phyloP scores from a whole-genome alignment of 2,329 filamentous ascomycete species.

The Ceratocystis destructans region DNA sequence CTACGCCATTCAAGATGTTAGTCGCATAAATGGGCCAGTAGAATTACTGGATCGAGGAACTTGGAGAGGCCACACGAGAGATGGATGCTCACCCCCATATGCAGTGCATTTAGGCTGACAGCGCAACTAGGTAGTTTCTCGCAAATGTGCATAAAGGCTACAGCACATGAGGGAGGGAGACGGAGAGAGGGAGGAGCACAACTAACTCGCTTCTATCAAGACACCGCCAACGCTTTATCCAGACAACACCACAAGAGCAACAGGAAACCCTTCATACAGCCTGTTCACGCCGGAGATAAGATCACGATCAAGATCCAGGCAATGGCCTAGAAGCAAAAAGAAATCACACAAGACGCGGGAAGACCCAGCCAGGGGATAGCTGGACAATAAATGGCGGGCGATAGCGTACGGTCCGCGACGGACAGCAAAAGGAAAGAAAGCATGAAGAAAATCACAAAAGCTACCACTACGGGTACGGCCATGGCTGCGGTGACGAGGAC shows the following conservation, averaged over 20 bases:
- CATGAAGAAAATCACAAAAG: not conserved
- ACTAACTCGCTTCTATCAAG: not conserved
- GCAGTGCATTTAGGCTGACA: too few relatives aligned
- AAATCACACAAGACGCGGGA: not conserved
- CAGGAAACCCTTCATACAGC: too few relatives aligned
- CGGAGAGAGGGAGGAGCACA: not conserved
- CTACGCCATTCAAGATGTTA: not conserved
- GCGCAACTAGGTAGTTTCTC: too few relatives aligned
- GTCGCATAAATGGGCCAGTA: not conserved
- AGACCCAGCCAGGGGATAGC: not conserved
- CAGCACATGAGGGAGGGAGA: not conserved
- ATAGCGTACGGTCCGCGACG: not conserved
- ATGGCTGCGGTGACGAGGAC: not conserved
- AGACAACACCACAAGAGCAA: too few relatives aligned
- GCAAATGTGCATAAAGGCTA: not conserved
- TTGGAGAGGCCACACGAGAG: not conserved
- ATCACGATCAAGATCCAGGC: too few relatives aligned
- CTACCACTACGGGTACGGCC: not conserved
- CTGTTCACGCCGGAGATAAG: too few relatives aligned
- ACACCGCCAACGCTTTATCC: not conserved
- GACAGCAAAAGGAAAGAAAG: not conserved
- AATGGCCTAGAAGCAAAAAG: too few relatives aligned
- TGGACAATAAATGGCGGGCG: not conserved
- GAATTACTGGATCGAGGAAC: not conserved
- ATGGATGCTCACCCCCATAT: too few relatives aligned